Evolutionary conservation across 1,284 basidiomycete genomes (phyloP).

Genomic region (Ustilago trichophora): DNA sequence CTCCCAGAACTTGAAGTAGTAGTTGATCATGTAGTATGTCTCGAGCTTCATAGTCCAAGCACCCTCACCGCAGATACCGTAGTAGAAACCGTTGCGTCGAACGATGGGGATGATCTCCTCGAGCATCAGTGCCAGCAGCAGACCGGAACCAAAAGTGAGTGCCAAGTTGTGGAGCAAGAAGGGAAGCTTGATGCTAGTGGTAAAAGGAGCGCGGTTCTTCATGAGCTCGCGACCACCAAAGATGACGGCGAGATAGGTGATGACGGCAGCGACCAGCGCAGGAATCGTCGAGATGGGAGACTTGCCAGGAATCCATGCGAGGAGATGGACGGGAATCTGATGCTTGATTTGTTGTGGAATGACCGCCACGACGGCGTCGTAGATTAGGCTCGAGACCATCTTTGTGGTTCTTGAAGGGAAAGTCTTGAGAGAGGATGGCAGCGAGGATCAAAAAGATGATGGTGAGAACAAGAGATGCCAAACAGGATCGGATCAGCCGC

Average conservation of each 20-base stretch:
- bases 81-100: constrained; percentile 59
- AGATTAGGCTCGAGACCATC: constrained; percentile 48
- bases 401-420: too few species aligned
- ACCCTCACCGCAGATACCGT: constrained; percentile 78
- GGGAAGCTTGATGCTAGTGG: constrained; percentile 73
- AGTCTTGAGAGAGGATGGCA: not conserved
- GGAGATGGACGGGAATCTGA: constrained; percentile 32
- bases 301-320: constrained; percentile 52
- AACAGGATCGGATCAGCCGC: too few species aligned
- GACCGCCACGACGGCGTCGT: constrained; percentile 42
- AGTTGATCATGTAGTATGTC: constrained; percentile 95
- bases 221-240: constrained; percentile 87
- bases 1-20: constrained; percentile 73
- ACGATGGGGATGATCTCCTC: constrained; percentile 71
- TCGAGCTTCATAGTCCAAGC: constrained; percentile 77
- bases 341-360: constrained; percentile 33
- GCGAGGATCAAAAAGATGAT: not conserved
- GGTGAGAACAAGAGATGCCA: too few species aligned
- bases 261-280: constrained; percentile 70
- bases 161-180: constrained; percentile 94
- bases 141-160: constrained; percentile 80
- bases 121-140: constrained; percentile 84
- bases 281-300: constrained; percentile 59
- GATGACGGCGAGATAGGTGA: constrained; percentile 84
- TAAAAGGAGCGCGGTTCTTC: constrained; percentile 73